Evolutionary conservation across 2,329 filamentous ascomycete genomes (phyloP), one percentile per base, ranked within the genome.

Genomic region (Beauveria caledonica): DNA sequence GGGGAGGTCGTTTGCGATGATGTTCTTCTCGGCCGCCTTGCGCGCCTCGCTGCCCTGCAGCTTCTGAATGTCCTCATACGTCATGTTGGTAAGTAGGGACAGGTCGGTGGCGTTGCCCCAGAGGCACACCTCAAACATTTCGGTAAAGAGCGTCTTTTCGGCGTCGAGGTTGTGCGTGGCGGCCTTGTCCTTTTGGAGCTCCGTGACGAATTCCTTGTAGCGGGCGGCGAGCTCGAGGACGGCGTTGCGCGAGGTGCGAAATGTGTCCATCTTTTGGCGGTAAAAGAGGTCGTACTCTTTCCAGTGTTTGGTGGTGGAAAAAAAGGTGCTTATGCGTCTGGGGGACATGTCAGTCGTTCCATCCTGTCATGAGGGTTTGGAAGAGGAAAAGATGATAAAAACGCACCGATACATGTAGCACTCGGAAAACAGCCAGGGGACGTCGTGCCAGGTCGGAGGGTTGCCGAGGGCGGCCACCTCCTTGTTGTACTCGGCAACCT

Each of bases 51-150:
- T 87, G 17, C 93, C 93, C 77, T 99, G 94, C 10, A 97, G 81
- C 73, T 96, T 96, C 76, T 97, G 93, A 65, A 99, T 95, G 69
- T 97, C 94, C 68, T 97, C 92, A 73, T 96, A 96, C 1, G 89
- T 90, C 60, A 97, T 81, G 67, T 88, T 92, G 0, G 92, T 96
- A 60, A 97, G 80, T 21, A 97, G 86, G 0, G 91, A 96, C 15
- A 97, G 80, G 72, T 97, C 94, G 0, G 93, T 97, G 1, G 93
- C 94, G 72, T 97, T 97, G 11, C 93, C 93, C 93, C 93, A 97
- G 2, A 97, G 83, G 71, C 92, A 97, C 67, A 97, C 94, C 78
- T 97, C 91, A 74, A 88, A 92, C 88, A 97, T 95, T 71, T 97
- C 93, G 25, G 81, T 81, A 76, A 97, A 97, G 27, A 97, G 77